phyloP scores from a whole-genome alignment of 345 rosid species.

The Trapa bicornis region DNA sequence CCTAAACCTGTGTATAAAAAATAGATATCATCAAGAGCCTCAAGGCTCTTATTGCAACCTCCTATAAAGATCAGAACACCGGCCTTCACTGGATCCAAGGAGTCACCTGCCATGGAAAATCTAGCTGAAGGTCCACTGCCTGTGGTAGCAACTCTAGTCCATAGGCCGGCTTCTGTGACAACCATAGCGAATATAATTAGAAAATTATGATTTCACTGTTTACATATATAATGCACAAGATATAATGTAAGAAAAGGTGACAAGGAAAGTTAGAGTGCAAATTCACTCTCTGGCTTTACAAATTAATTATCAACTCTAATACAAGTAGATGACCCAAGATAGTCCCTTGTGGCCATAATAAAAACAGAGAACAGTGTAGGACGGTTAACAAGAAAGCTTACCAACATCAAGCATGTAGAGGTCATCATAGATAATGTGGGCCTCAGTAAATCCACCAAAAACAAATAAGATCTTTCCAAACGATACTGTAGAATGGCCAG shows the following conservation, averaged over 20 bases:
- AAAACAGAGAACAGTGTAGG: not conserved
- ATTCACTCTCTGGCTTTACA: not conserved
- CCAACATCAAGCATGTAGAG: slow-evolving; percentile 80
- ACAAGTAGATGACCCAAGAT: not conserved
- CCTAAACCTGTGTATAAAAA: slow-evolving; percentile 69
- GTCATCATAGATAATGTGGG: slow-evolving; percentile 84
- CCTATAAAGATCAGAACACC: slow-evolving; percentile 75
- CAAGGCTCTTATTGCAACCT: slow-evolving; percentile 91
- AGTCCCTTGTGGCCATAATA: not conserved
- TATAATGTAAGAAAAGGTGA: not conserved
- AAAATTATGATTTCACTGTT: not conserved
- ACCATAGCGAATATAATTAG: not conserved
- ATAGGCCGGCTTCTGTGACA: slow-evolving; percentile 59
- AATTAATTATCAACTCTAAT: not conserved
- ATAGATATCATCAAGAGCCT: slow-evolving; percentile 91
- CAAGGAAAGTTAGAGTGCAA: not conserved
- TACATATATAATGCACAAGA: not conserved
- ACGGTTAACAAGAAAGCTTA: slow-evolving; percentile 12
- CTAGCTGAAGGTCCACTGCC: slow-evolving; percentile 91
- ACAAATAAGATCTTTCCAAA: slow-evolving; percentile 80
- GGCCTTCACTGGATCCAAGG: slow-evolving; percentile 65
- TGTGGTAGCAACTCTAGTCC: slow-evolving; percentile 58
- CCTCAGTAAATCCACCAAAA: slow-evolving; percentile 93
- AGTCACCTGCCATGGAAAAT: slow-evolving; percentile 86
- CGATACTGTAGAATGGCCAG: slow-evolving; percentile 84